Evolutionary conservation across 805 yeast species (phyloP), one percentile per base, ranked within the genome.

Genomic region (Schwanniomyces pseudopolymorphus): DNA sequence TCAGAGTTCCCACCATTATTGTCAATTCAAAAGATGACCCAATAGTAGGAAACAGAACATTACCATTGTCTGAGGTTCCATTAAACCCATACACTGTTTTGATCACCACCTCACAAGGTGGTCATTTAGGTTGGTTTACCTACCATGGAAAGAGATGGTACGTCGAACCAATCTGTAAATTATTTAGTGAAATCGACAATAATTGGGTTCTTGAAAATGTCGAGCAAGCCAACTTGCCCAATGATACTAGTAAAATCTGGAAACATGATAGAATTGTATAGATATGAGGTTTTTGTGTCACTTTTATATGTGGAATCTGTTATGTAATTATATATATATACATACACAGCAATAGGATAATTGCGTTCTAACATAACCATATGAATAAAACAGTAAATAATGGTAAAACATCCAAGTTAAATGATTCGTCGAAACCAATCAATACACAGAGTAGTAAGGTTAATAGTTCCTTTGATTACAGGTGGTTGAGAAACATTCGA

Each of bases 21-120:
- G 62, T 86, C 19, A 81, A 78, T 56, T 73, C 90, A 0, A 56
- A 61, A 16, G 92, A 86, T 59, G 94, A 86, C 59, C 89, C 92
- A 5, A 76, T 85, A 37, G 75, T 82, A 36, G 74, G 75, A 4
- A 77, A 78, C 10, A 69, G 76, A 14, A 68, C 75, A 31, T 73
- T 82, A 35, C 89, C 91, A 8, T 47, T 49, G 19, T 43, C 59
- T 3, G 87, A 81, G 45, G 74, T 78, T 16, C 50, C 59, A 33
- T 63, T 70, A 25, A 84, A 85, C 50, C 89, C 90, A 13, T 82
- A 77, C 57, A 64, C 83, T 21, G 68, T 78, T 26, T 64, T 83
- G 63, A 69, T 81, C 4, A 76, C 79, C 39, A 78, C 89, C 1
- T 79, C 83, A 44, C 58, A 81, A 11, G 94, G 94, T 52, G 92